Evolutionary conservation across 169 alveolate genomes (phyloP), one percentile per base, ranked within the genome.

Genomic region (Cryptosporidium tyzzeri): DNA sequence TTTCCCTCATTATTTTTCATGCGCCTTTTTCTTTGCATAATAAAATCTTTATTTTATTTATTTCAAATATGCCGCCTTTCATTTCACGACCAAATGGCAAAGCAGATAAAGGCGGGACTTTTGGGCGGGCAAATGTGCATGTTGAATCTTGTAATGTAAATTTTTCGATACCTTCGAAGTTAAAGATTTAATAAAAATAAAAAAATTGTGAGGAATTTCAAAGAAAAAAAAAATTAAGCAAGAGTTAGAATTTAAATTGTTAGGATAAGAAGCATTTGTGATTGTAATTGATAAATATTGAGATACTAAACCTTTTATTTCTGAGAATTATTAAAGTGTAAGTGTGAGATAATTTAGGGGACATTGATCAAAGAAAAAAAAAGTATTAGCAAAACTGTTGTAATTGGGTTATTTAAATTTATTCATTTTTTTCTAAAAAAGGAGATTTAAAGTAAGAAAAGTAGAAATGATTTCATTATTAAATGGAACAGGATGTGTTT

Each of bases 401-500:
- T n/a, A 9, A n/a, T 0, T n/a, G 18, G 3, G 0, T 1, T 1
- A 37, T 23, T 55, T n/a, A 26, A 26, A 2, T 48, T 48, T 48
- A 6, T n/a, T 23, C 1, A 26, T 55, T 55, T 55, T 41, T 53
- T 26, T 2, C 9, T 3, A 33, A 9, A 10, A 31, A 39, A 67
- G 33, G 26, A 8, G 12, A 9, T 29, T n/a, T 29, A 29, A 26
- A 39, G 35, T 10, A 39, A 21, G 51, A 26, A 5, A 73, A n/a
- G 26, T 18, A n/a, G 39, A 23, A 23, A 80, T 80, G 89, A 29
- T 80, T 59, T 62, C 73, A 41, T 65, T 80, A 14, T 35, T 80
- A 37, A 31, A 80, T n/a, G 55, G 80, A 18, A 62, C 68, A 45
- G 75, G 89, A n/a, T 80, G 89, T 16, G 55, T 69, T n/a, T 51